Evolutionary conservation across 73 alveolate species (phyloP).

Genomic region (Paramecium pentaurelia): DNA sequence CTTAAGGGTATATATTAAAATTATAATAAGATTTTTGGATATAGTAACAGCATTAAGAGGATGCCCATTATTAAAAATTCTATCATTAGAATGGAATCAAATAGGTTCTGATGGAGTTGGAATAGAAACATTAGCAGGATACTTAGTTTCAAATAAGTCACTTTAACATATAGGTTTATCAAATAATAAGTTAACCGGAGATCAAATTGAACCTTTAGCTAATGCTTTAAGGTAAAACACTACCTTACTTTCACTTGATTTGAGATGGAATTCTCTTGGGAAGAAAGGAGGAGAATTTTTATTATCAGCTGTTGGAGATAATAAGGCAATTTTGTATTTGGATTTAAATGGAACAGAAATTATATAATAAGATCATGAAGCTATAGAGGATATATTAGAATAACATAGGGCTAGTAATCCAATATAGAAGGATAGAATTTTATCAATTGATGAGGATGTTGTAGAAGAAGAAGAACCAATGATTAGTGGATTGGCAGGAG

Average conservation of each 20-base stretch:
- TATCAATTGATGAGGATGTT: conserved; percentile 39
- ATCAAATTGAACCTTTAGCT: conserved; percentile 43
- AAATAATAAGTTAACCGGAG: conserved; percentile 45
- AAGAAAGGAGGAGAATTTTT: conserved; percentile 46
- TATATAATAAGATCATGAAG: not conserved
- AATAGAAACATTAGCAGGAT: conserved; percentile 53
- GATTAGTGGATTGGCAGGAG: conserved; percentile 50
- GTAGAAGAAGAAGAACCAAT: not conserved
- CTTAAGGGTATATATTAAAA: not conserved
- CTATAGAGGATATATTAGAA: conserved; percentile 56
- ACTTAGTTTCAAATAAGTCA: conserved; percentile 51
- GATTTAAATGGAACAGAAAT: conserved; percentile 64
- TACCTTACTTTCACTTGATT: conserved; percentile 50
- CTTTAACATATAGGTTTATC: conserved; percentile 39
- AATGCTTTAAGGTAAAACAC: conserved; percentile 61
- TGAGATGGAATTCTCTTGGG: conserved; percentile 58
- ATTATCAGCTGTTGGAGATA: conserved; percentile 33
- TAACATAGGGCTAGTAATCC: conserved; percentile 62
- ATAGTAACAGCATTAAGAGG: conserved; percentile 58
- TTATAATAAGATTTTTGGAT: not conserved
- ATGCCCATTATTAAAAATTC: not conserved
- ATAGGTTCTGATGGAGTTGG: conserved; percentile 58
- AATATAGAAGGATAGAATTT: conserved; percentile 23
- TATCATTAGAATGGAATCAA: conserved; percentile 66
- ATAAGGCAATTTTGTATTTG: conserved; percentile 31